Evolutionary conservation across 192 early-diverging fungal genomes (phyloP), one percentile per base, ranked within the genome.

Genomic region (Coemansia sp.): DNA sequence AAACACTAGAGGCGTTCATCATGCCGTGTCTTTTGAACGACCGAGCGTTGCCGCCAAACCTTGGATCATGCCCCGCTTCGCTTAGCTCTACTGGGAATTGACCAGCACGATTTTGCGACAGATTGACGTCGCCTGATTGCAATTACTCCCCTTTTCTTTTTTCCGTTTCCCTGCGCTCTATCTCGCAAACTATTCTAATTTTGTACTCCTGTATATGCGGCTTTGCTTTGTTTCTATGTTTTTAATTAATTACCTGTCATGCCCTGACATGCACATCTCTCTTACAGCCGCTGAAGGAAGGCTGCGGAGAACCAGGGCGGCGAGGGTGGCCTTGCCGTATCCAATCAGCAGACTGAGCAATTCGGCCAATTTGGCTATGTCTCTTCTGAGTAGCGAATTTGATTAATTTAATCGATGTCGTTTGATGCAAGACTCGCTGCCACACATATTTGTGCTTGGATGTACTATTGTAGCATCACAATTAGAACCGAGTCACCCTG

Each of bases 211-310:
- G 31, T 36, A 33, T 58, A 58, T 34, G 55, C 33, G 55, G 3
- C 12, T 6, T 57, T 16, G 12, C 53, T 24, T 34, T 58, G 52
- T 49, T 49, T 49, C 13, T 5, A 34, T 34, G 3, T 11, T 24
- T 58, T 58, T 58, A 58, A 58, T 58, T 58, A 58, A 58, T 58
- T 58, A 33, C 55, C 5, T 34, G 55, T 31, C 55, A 33, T 58
- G 55, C 29, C 29, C 55, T 33, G 2, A 33, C 29, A 31, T 16
- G 31, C 31, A 34, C 33, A 36, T 13, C 16, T 34, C 53, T 27
- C 53, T 47, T 11, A 7, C 55, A 34, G 16, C 55, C 31, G 6
- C 29, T 2, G 55, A 13, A 58, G 36, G 27, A 33, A 2, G 29
- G 16, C 12, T 15, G 16, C 31, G 31, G n/a, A 20, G 47, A 22